A percentile compares a stretch with the other conserved stretches of the same genome.
Conservation (phyloP, 2,329 filamentous ascomycete genomes). For the Grosmannia clavigera region DNA sequence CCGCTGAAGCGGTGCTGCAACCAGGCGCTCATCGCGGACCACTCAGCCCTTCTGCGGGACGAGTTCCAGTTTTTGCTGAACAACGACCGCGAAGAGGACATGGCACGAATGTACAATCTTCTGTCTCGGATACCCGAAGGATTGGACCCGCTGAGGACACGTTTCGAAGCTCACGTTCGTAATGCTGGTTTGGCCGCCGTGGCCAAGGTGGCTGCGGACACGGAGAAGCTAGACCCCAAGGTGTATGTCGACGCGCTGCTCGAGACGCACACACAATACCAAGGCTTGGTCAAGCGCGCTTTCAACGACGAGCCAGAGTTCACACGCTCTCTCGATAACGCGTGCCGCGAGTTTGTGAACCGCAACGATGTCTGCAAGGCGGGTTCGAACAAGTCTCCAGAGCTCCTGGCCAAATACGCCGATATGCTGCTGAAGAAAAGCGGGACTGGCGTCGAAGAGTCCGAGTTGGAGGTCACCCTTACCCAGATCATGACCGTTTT, state of each 20-base stretch:
- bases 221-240: conserved; percentile 88
- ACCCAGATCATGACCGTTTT: conserved; percentile 98
- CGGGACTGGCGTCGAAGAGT: conserved; percentile 83
- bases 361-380: conserved; percentile 92
- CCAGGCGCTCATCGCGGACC: conserved; percentile 76
- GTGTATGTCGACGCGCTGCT: conserved; percentile 91
- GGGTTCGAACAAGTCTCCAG: conserved; percentile 85
- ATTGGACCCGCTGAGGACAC: conserved; percentile 71
- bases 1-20: conserved; percentile 81
- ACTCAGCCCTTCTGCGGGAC: conserved; percentile 74
- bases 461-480: conserved; percentile 79
- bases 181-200: conserved; percentile 82
- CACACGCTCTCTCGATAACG: conserved; percentile 89
- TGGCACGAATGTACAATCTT: conserved; percentile 91
- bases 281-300: conserved; percentile 77
- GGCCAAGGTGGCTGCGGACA: conserved; percentile 78
- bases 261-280: conserved; percentile 89
- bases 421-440: conserved; percentile 89
- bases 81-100: conserved; percentile 87
- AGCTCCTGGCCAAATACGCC: conserved; percentile 89
- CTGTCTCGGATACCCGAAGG: conserved; percentile 83
- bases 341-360: conserved; percentile 96
- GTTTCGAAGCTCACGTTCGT: conserved; percentile 85
- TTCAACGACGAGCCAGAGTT: conserved; percentile 96
- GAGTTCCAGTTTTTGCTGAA: conserved; percentile 93